Base-by-base conservation (phyloP, 2,329 filamentous ascomycete genomes). In the Tolypocladium ophioglossoides region DNA sequence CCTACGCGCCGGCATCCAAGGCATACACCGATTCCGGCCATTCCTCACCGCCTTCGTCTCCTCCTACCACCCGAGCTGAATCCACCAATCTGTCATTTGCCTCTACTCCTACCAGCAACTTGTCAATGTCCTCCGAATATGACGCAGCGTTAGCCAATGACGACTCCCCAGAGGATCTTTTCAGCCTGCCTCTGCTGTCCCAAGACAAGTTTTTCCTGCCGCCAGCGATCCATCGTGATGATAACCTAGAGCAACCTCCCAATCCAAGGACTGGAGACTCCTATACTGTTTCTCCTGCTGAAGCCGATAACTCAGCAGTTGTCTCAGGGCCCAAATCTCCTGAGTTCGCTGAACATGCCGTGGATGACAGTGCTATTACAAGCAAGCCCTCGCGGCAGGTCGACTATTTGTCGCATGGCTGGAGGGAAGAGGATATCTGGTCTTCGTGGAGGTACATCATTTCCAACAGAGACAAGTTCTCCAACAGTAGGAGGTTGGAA, bases 341-440 rank as follows among this genome's bases (percentile, higher is more conserved):
- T 40, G 73, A 80, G 32, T 61, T 76, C 32, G 72, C 71, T 10
- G 78, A 84, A 47, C 78, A 84, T 35, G 86, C 86, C 12, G 86
- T n/a, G n/a, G 91, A 96, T 62, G 91, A 96, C 68, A 87, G 84
- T 12, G 85, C 86, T 12, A 77, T 95, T 41, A 81, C 84, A 58
- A 78, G 77, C 39, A 83, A 87, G 63, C 90, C 90, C 2, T 91
- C 91, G 48, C 79, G 90, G 59, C 90, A 96, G 70, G 91, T 96
- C 20, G 91, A 96, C 71, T 96, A 96, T 66, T 80, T 96, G 48
- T 95, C 91, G 20, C 89, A 97, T 66, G 84, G 92, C 57, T 96
- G 92, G 89, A 84, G 82, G 58, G 91, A 96, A 70, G 91, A 97
- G 69, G 92, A 99, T 70, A 95, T 97, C 30, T 97, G 91, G 91